A percentile compares a stretch with the other conserved stretches of the same genome.
Evolutionary conservation across 257 asterid species (phyloP).

Genomic region (Solanum chiquidenum): DNA sequence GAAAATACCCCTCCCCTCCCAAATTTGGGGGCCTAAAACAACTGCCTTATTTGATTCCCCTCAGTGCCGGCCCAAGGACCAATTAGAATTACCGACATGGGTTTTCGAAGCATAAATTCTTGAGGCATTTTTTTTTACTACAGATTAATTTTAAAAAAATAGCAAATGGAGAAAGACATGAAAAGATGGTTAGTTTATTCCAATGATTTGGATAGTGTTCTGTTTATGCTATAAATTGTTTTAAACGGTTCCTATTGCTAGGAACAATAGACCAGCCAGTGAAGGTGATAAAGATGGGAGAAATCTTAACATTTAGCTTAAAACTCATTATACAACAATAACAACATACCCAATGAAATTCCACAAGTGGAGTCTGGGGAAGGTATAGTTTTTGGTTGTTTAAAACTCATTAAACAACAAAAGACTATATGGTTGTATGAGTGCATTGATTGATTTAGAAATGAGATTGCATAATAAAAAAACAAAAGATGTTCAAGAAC

Average conservation of each 20-base stretch:
- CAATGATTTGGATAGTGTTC: not conserved
- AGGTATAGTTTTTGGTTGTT: not conserved
- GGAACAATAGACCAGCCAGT: not conserved
- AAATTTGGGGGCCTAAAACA: not conserved
- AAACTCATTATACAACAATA: not conserved
- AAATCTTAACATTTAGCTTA: not conserved
- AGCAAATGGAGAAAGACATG: not conserved
- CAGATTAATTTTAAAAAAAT: not conserved
- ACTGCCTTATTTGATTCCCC: not conserved
- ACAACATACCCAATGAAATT: too few species aligned
- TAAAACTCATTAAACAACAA: not conserved
- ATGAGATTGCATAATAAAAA: too few species aligned
- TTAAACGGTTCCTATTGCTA: not conserved
- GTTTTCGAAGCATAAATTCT: not conserved
- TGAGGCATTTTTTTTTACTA: not conserved
- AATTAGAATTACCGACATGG: not conserved
- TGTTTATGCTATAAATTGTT: not conserved
- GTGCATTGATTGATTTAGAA: not conserved
- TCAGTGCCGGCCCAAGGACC: not conserved
- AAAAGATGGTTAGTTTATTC: not conserved
- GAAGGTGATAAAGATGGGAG: not conserved
- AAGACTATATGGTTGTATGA: not conserved
- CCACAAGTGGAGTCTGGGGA: too few species aligned
- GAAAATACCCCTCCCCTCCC: not conserved
- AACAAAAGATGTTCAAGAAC: not conserved